phyloP scores from a whole-genome alignment of 1,139 yeast genomes.

The Yamadazyma trypodendri region DNA sequence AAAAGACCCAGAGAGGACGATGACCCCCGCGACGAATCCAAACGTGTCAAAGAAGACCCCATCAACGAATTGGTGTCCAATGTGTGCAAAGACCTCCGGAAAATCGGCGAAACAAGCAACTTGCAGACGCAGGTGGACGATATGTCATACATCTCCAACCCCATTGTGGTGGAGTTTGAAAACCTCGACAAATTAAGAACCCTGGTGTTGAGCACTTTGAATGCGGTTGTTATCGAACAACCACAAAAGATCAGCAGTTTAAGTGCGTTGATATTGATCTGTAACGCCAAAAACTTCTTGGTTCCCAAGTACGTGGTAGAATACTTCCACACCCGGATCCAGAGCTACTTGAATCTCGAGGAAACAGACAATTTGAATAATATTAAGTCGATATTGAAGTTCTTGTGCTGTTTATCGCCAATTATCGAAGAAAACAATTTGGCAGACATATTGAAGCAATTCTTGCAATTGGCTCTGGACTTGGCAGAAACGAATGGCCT shows the following conservation, averaged over 20 bases:
- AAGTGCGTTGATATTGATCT: slow-evolving; percentile 66
- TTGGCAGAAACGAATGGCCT: slow-evolving; percentile 30
- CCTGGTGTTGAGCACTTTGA: slow-evolving; percentile 60
- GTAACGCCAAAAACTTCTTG: slow-evolving; percentile 63
- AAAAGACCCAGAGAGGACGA: slow-evolving; percentile 14
- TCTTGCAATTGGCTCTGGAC: slow-evolving; percentile 57
- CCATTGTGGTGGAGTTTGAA: slow-evolving; percentile 67
- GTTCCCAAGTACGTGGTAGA: slow-evolving; percentile 74
- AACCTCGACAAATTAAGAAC: slow-evolving; percentile 61
- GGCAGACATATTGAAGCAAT: slow-evolving; percentile 49
- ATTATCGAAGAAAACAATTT: slow-evolving; percentile 56
- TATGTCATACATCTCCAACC: slow-evolving; percentile 64
- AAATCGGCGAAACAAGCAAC: slow-evolving; percentile 64
- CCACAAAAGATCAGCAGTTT: slow-evolving; percentile 83
- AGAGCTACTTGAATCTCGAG: slow-evolving; percentile 11
- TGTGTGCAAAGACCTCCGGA: slow-evolving; percentile 56
- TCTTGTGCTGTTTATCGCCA: slow-evolving; percentile 65
- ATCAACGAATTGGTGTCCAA: slow-evolving; percentile 40
- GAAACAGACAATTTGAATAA: slow-evolving; percentile 66
- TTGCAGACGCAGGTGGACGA: slow-evolving; percentile 56
- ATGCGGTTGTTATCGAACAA: slow-evolving; percentile 77
- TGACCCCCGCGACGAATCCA: slow-evolving; percentile 15
- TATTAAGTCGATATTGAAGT: slow-evolving; percentile 68
- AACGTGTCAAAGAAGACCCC: slow-evolving; percentile 44
- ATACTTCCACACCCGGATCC: slow-evolving; percentile 58